A percentile compares a stretch with the other conserved stretches of the same genome.
Conservation (phyloP, 345 rosid species). For the Arabidopsis arenosa region DNA sequence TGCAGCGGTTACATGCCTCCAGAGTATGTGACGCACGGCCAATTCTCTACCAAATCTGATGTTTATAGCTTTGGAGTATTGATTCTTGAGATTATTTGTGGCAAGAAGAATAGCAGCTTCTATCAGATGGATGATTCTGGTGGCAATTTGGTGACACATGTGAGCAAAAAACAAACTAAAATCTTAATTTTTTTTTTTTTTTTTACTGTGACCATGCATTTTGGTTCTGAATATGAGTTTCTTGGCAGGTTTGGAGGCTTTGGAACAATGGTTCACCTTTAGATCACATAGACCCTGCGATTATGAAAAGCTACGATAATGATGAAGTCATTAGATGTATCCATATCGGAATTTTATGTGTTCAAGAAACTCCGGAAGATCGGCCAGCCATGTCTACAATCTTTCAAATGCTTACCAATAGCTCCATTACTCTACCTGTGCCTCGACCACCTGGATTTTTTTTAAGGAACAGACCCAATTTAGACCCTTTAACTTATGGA, state of each 20-base stretch:
- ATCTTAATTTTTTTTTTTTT: no score
- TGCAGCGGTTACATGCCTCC: conserved; percentile 19
- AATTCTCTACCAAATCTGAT: conserved; percentile 12
- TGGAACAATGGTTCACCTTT: conserved; percentile 2
- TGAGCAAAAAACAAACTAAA: neutral
- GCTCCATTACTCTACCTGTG: neutral
- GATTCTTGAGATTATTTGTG: neutral
- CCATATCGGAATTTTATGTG: conserved; percentile 13
- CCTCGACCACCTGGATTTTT: conserved; percentile 25
- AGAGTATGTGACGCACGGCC: neutral
- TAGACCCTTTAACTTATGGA: neutral
- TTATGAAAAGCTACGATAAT: neutral
- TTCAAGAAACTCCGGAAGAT: conserved; percentile 18
- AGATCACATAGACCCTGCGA: conserved; percentile 18
- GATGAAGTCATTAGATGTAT: conserved; percentile 12
- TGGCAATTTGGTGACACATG: conserved; percentile 18
- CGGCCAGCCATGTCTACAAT: conserved; percentile 18
- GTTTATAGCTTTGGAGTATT: conserved; percentile 20
- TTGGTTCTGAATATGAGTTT: neutral
- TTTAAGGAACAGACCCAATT: neutral
- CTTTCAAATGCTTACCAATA: conserved; percentile 21
- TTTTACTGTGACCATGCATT: neutral
- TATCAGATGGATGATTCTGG: neutral
- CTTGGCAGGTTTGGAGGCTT: conserved; percentile 23
- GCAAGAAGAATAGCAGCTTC: conserved; percentile 3